Percentiles rank a stretch among this genome's conserved stretches.
Evolutionary conservation across 2,329 filamentous ascomycete genomes (phyloP).

Genomic region (Sporothrix curviconia): DNA sequence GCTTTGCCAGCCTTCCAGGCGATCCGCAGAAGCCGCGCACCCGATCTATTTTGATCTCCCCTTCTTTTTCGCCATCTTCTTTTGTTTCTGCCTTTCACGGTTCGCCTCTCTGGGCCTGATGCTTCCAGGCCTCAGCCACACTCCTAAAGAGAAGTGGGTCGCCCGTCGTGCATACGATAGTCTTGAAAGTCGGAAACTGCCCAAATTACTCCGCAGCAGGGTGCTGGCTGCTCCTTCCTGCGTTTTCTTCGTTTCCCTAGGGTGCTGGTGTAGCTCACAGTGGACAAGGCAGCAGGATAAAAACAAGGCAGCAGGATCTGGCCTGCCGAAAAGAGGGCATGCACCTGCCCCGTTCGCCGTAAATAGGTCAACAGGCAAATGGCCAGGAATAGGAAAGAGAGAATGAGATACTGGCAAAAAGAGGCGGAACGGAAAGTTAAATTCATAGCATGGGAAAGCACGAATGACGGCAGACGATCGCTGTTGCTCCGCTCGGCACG

Average conservation of each 20-base stretch:
- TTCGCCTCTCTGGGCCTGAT: not conserved
- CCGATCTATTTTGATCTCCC: no score
- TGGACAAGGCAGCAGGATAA: constrained; percentile 2
- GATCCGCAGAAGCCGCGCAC: constrained; percentile 5
- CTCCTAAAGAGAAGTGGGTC: not conserved
- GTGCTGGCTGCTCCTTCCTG: not conserved
- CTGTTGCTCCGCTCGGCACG: not conserved
- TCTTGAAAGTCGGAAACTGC: no score
- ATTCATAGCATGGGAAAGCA: not conserved
- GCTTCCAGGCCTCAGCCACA: constrained; percentile 1
- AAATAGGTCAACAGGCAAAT: not conserved
- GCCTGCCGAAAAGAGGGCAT: not conserved
- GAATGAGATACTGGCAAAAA: not conserved
- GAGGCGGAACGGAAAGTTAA: no score
- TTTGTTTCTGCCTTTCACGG: not conserved
- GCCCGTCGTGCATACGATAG: not conserved
- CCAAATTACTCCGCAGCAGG: not conserved
- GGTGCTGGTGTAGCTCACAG: not conserved
- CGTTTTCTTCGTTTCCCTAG: no score
- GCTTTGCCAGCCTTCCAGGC: not conserved
- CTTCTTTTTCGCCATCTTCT: not conserved
- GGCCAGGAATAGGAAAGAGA: not conserved
- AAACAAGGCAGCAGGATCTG: not conserved
- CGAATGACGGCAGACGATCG: not conserved
- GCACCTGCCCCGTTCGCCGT: not conserved